Evolutionary conservation across 2,329 filamentous ascomycete species (phyloP), one percentile per base, ranked within the genome.

Genomic region (Tolypocladium album): DNA sequence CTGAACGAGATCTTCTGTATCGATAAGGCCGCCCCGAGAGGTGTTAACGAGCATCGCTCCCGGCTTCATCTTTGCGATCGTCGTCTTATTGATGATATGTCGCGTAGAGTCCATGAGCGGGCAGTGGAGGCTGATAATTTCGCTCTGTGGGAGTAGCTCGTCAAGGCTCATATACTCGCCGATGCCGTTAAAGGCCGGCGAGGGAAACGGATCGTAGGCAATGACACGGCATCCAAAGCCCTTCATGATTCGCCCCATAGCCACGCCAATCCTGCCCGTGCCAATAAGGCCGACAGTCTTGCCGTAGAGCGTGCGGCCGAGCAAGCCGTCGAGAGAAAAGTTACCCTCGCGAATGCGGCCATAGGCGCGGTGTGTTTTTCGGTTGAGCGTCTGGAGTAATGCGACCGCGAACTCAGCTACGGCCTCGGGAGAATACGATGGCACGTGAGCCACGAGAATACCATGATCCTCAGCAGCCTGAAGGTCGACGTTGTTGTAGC

Each of bases 341-440:
- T 89, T 88, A 56, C 82, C 85, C 70, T 88, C 85, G 52, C 85
- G 82, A 24, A 87, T 85, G 34, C 86, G 82, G 69, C 85, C 87
- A 72, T 86, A 88, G 4, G 86, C 84, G 27, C 84, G 82, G 69
- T 88, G 86, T 15, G 83, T 88, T 67, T 85, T 83, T 47, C 86
- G 83, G 69, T 88, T 87, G 52, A 88, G 76, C 1, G 85, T 87
- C 74, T 87, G 84, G 58, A 88, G 76, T 61, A 88, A 75, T 1
- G 85, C 83, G n/a, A 88, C 79, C 45, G 84, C 81, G 67, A 88
- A 88, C 75, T 89, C 86, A 64, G 86, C 86, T 2, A 89, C 86
- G 2, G 86, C 83, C 70, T 88, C 83, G 61, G 86, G 86, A 8
- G 84, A 86, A 73, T 89, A 89, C 3, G 83, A 81, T 1, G 86